Evolutionary conservation across 345 rosid genomes (phyloP).

Genomic region (Populus pruinosa): DNA sequence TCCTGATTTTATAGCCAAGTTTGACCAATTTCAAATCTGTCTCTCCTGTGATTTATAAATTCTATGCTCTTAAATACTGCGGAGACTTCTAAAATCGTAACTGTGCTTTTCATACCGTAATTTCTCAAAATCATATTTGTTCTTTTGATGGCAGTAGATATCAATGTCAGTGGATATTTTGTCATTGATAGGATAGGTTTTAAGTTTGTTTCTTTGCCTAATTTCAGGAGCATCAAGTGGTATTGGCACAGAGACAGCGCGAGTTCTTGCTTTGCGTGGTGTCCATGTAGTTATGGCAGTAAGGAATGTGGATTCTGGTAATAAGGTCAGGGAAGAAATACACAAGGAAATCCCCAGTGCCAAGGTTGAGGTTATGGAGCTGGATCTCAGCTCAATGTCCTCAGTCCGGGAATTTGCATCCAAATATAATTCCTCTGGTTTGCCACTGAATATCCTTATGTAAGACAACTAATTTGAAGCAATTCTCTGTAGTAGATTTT

Average conservation of each 20-base stretch:
- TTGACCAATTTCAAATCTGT: neutral
- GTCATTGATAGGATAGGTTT: neutral
- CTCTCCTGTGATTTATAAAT: neutral
- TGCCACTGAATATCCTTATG: constrained; percentile 43
- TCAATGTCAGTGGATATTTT: neutral
- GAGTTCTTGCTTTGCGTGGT: constrained; percentile 34
- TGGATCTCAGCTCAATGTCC: constrained; percentile 43
- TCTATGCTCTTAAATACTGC: neutral
- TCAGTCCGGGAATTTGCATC: constrained; percentile 37
- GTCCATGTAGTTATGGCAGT: constrained; percentile 30
- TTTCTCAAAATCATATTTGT: neutral
- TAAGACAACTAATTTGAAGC: constrained; percentile 12
- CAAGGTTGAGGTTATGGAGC: constrained; percentile 35
- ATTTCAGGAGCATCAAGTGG: constrained; percentile 44
- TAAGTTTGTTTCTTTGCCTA: neutral
- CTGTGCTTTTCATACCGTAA: neutral
- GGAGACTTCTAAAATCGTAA: too few species aligned
- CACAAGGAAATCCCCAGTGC: constrained; percentile 22
- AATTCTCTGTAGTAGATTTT: neutral
- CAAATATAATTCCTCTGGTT: constrained; percentile 25
- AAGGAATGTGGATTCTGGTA: constrained; percentile 35
- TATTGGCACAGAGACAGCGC: constrained; percentile 34
- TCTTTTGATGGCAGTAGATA: neutral
- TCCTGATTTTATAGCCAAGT: neutral
- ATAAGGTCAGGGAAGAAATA: constrained; percentile 27